phyloP scores from a whole-genome alignment of 2,329 filamentous ascomycete genomes.

The Penicillium olsonii region DNA sequence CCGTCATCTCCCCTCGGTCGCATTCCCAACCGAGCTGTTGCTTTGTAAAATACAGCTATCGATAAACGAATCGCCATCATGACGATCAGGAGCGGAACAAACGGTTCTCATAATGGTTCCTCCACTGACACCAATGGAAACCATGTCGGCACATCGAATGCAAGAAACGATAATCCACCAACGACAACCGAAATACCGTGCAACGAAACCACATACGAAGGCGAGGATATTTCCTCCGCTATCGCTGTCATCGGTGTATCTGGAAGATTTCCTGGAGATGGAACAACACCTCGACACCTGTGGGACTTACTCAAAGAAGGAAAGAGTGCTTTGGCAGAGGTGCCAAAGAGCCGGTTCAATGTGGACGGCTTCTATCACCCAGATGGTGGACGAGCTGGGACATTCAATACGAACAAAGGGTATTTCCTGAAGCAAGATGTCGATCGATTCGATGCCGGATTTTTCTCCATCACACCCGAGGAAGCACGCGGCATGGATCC shows the following conservation, averaged over 20 bases:
- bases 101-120: no score
- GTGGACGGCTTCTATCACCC: constrained; percentile 12
- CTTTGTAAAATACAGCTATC: no score
- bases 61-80: no score
- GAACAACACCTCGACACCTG: neutral
- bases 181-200: no score
- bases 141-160: no score
- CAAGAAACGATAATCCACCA: no score
- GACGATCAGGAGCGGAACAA: no score
- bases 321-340: neutral
- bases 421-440: constrained; percentile 13
- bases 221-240: neutral
- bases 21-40: no score
- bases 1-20: no score
- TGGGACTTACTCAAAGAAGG: constrained; percentile 5
- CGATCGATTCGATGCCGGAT: constrained; percentile 23
- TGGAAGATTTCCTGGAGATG: neutral
- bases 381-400: neutral
- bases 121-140: no score
- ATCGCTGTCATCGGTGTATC: neutral
- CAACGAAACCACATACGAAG: no score
- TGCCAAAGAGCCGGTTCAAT: constrained; percentile 9
- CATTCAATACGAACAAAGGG: neutral
- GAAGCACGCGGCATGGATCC: constrained; percentile 9
- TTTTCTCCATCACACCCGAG: constrained; percentile 25